Conservation (phyloP, 2,329 filamentous ascomycete genomes). For the Zymoseptoria pseudotritici region DNA sequence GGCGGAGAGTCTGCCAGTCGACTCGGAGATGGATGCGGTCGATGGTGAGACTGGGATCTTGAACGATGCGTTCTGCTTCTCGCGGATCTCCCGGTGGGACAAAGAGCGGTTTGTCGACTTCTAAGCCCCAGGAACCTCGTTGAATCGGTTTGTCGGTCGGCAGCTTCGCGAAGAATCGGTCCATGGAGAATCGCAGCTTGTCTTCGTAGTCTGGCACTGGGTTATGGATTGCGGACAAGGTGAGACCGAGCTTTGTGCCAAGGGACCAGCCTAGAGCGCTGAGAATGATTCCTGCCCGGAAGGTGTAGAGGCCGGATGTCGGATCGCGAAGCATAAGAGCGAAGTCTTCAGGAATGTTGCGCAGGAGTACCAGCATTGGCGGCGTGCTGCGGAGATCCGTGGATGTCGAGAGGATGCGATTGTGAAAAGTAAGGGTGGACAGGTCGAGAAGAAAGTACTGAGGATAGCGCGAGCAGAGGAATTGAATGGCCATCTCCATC, state of each 20-base stretch:
- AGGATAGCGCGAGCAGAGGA: conserved; percentile 70
- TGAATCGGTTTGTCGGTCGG: conserved; percentile 69
- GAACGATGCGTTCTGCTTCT: conserved; percentile 51
- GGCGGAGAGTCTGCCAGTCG: conserved; percentile 80
- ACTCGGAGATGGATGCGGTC: conserved; percentile 63
- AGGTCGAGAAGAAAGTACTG: conserved; percentile 58
- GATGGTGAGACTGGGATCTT: conserved; percentile 50
- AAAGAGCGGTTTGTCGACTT: conserved; percentile 67
- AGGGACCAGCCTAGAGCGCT: conserved; percentile 76
- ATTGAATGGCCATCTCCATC: conserved; percentile 80
- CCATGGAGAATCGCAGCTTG: conserved; percentile 84
- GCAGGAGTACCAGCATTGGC: conserved; percentile 62
- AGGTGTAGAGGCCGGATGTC: conserved; percentile 64
- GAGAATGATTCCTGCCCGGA: conserved; percentile 71
- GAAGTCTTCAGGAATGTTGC: conserved; percentile 81
- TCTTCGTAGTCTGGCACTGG: conserved; percentile 76
- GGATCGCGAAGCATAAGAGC: conserved; percentile 67
- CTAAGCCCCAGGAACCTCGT: conserved; percentile 76
- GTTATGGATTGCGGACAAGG: conserved; percentile 63
- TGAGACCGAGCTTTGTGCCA: conserved; percentile 62
- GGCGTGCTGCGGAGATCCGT: conserved; percentile 55
- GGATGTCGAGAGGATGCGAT: conserved; percentile 57
- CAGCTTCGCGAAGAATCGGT: conserved; percentile 77
- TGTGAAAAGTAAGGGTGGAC: conserved; percentile 54
- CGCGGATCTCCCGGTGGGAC: conserved; percentile 63